phyloP scores from a whole-genome alignment of 441 rosid genomes.

The Euphorbia schlechtendalii region DNA sequence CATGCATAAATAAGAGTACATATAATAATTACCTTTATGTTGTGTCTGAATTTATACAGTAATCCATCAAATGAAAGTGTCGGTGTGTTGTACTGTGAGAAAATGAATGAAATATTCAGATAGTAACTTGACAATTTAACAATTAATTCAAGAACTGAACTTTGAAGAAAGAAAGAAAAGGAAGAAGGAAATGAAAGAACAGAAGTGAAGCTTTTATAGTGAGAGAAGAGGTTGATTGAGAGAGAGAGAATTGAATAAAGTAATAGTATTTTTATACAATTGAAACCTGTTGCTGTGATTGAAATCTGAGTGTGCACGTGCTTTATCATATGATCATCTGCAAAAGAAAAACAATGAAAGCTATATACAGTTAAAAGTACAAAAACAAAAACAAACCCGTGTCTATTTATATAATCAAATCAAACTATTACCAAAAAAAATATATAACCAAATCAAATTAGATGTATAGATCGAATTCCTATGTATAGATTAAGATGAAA shows the following conservation, averaged over 20 bases:
- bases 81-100: background rate
- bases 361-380: conserved; percentile 12
- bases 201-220: conserved; percentile 8
- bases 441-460: no score
- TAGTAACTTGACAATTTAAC: no score
- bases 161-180: conserved; percentile 6
- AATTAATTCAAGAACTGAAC: background rate
- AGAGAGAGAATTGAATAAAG: conserved; percentile 15
- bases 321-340: conserved; percentile 45
- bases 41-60: conserved; percentile 12
- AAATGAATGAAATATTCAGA: no score
- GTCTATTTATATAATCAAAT: background rate
- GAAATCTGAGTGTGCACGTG: conserved; percentile 43
- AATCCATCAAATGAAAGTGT: conserved; percentile 20
- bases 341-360: background rate
- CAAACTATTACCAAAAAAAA: no score
- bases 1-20: no score
- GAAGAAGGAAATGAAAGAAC: no score
- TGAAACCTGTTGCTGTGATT: background rate
- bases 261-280: background rate
- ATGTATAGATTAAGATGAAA: no score
- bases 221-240: conserved; percentile 22
- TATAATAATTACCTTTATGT: background rate
- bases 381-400: conserved; percentile 13
- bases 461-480: no score